Evolutionary conservation across 495 filamentous ascomycete genomes (phyloP).

Genomic region (Penicillium bovifimosum): DNA sequence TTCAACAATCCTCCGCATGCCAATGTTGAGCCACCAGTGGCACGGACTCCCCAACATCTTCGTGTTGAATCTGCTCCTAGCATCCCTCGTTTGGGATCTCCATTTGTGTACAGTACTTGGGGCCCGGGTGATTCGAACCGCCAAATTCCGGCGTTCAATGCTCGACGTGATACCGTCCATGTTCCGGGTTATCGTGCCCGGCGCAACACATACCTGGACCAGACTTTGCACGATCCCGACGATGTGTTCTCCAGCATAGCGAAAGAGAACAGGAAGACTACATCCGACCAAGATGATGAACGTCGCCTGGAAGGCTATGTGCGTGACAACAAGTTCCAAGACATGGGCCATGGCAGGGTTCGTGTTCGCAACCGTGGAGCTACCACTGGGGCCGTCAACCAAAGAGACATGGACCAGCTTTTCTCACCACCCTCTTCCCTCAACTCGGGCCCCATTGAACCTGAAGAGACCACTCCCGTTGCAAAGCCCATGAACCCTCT

Average conservation of each 20-base stretch:
- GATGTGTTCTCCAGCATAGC: constrained; percentile 45
- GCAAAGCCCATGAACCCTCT: constrained; percentile 27
- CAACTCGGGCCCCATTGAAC: constrained; percentile 30
- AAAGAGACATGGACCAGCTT: constrained; percentile 39
- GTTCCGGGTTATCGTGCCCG: constrained; percentile 41
- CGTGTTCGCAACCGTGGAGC: constrained; percentile 48
- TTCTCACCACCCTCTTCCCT: constrained; percentile 45
- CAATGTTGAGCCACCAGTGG: not conserved
- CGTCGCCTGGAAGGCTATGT: constrained; percentile 47
- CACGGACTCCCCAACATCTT: constrained; percentile 13
- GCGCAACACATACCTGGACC: constrained; percentile 45
- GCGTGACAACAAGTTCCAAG: constrained; percentile 40
- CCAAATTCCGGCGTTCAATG: constrained; percentile 24
- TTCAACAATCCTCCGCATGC: constrained; percentile 31
- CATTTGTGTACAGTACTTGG: constrained; percentile 54
- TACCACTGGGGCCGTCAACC: constrained; percentile 39
- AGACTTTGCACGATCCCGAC: constrained; percentile 43
- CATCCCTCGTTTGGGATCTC: constrained; percentile 48
- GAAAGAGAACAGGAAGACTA: constrained; percentile 43
- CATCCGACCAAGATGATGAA: constrained; percentile 39
- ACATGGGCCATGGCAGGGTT: constrained; percentile 41
- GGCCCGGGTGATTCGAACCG: constrained; percentile 43
- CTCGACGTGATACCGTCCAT: constrained; percentile 41
- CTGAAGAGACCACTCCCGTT: constrained; percentile 22
- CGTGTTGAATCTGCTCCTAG: constrained; percentile 22